Percentiles rank a stretch among this genome's conserved stretches.
Conservation (phyloP, 306 rosid genomes). For the Medicago truncatula region DNA sequence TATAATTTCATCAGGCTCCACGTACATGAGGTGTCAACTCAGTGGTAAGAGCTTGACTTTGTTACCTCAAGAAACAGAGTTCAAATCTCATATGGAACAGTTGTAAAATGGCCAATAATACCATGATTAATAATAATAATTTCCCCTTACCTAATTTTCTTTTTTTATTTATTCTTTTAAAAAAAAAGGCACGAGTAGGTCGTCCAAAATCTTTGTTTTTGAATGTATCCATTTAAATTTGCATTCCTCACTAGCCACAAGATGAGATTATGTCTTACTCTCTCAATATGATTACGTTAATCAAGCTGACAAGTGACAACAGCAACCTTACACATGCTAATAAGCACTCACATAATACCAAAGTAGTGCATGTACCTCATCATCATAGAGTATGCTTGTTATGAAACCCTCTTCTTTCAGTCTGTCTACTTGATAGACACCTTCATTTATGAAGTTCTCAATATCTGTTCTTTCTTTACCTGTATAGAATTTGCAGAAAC, state of each 20-base stretch:
- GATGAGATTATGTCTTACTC: constrained; percentile 27
- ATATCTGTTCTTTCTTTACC: constrained; percentile 80
- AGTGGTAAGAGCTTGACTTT: too few species aligned
- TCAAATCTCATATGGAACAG: too few species aligned
- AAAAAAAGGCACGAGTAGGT: not conserved
- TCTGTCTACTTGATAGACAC: constrained; percentile 79
- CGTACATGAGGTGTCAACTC: too few species aligned
- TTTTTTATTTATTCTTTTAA: too few species aligned
- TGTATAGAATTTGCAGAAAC: constrained; percentile 44
- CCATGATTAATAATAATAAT: too few species aligned
- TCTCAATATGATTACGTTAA: not conserved
- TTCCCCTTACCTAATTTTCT: too few species aligned
- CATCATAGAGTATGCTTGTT: constrained; percentile 80
- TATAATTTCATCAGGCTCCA: not conserved
- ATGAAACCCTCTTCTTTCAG: constrained; percentile 91
- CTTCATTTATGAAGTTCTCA: constrained; percentile 80
- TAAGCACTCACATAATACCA: constrained; percentile 27
- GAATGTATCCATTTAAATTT: not conserved
- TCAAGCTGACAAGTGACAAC: constrained; percentile 11
- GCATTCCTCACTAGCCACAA: not conserved
- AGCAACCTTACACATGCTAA: constrained; percentile 12
- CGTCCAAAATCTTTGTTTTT: not conserved
- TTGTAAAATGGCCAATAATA: too few species aligned
- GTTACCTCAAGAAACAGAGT: too few species aligned
- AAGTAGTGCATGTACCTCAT: constrained; percentile 68